A percentile compares a stretch with the other conserved stretches of the same genome.
Evolutionary conservation across 2,329 filamentous ascomycete species (phyloP).

Genomic region (Curvularia sp.): DNA sequence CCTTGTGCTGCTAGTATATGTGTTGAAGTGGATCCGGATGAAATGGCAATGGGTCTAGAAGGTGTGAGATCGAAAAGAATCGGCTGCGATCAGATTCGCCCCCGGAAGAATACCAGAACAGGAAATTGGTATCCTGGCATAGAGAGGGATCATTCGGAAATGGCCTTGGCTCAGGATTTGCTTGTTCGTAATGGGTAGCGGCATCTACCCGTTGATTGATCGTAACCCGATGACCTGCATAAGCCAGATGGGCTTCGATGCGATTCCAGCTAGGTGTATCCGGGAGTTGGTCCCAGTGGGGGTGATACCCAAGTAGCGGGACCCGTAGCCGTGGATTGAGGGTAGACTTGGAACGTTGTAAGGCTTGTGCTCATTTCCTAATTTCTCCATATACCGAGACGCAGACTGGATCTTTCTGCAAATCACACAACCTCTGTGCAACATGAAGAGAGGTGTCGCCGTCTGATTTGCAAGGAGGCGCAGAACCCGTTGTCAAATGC

Average conservation of each 20-base stretch:
- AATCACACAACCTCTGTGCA: neutral
- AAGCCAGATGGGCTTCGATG: neutral
- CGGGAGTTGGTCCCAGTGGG: neutral
- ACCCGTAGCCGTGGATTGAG: slow-evolving; percentile 5
- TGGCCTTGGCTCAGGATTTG: neutral
- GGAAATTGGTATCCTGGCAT: neutral
- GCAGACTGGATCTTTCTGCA: neutral
- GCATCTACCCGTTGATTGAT: neutral
- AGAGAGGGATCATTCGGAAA: slow-evolving; percentile 7
- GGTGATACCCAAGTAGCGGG: slow-evolving; percentile 1
- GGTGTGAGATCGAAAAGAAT: neutral
- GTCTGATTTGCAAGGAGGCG: neutral
- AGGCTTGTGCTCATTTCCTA: neutral
- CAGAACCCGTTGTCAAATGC: slow-evolving; percentile 5
- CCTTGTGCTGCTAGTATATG: slow-evolving; percentile 76
- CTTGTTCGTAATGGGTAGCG: slow-evolving; percentile 5
- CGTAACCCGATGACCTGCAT: neutral
- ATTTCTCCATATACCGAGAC: neutral
- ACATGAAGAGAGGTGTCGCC: neutral
- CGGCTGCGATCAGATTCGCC: slow-evolving; percentile 5
- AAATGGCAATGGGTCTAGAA: slow-evolving; percentile 60
- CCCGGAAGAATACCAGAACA: neutral
- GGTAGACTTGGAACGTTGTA: neutral
- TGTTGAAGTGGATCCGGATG: slow-evolving; percentile 66
- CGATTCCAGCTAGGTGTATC: slow-evolving; percentile 1